Conservation (phyloP, 177 flowering plant genomes). For the Vitis hybrid region DNA sequence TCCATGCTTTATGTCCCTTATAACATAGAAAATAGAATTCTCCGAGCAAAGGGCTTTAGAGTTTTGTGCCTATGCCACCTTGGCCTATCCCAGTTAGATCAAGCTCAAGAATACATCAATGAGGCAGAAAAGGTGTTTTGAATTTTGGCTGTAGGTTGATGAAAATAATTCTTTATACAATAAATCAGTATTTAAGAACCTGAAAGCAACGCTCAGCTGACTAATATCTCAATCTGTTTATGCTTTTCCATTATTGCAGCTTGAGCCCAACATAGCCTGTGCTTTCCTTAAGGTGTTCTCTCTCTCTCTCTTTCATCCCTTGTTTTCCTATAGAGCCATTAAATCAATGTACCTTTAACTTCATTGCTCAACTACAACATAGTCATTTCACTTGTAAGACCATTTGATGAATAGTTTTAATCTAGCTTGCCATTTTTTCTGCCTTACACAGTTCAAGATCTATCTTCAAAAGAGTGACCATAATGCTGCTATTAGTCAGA, state of each 20-base stretch:
- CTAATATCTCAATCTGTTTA: constrained; percentile 1
- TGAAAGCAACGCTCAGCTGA: background rate
- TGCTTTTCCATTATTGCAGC: constrained; percentile 47
- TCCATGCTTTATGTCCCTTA: constrained; percentile 83
- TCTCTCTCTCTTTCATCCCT: constrained; percentile 12
- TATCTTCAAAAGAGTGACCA: constrained; percentile 71
- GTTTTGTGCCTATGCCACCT: constrained; percentile 88
- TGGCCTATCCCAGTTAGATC: constrained; percentile 77
- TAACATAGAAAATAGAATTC: constrained; percentile 55
- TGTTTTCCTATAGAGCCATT: background rate
- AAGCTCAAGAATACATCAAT: constrained; percentile 82
- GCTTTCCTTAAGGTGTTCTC: constrained; percentile 81
- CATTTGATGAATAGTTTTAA: background rate
- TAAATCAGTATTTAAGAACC: background rate
- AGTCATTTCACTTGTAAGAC: background rate
- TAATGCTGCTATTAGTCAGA: constrained; percentile 52
- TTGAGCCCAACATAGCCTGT: constrained; percentile 73
- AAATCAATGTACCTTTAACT: no score
- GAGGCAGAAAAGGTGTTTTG: constrained; percentile 85
- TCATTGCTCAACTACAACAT: background rate
- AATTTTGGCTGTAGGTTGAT: background rate
- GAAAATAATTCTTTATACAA: background rate
- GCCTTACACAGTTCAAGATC: constrained; percentile 72
- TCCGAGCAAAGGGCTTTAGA: constrained; percentile 86
- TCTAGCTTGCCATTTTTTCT: background rate